Evolutionary conservation across 192 early-diverging fungal genomes (phyloP).

Genomic region (Coemansia erecta): DNA sequence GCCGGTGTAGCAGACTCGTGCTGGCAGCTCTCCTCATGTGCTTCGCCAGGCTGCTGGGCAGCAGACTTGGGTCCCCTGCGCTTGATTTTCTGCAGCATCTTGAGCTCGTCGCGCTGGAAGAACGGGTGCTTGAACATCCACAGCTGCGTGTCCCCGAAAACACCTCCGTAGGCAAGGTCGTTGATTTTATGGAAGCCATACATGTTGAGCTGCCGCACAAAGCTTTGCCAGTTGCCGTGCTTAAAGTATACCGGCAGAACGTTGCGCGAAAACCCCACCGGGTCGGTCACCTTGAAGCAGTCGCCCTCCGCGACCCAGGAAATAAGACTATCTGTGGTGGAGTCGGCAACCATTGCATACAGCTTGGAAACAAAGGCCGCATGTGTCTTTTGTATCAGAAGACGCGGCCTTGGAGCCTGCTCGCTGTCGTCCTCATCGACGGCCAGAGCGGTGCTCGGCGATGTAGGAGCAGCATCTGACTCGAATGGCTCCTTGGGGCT

Average conservation of each 20-base stretch:
- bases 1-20: slow-evolving; percentile 1
- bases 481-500: too few relatives aligned
- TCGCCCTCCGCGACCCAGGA: slow-evolving; percentile 61
- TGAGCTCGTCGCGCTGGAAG: slow-evolving; percentile 43
- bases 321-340: slow-evolving; percentile 31
- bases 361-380: slow-evolving; percentile 53
- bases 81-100: slow-evolving; percentile 42
- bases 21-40: slow-evolving; percentile 3
- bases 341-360: slow-evolving; percentile 44
- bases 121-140: slow-evolving; percentile 53
- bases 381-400: slow-evolving; percentile 45
- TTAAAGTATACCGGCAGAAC: slow-evolving; percentile 84
- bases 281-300: slow-evolving; percentile 82
- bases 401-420: slow-evolving; percentile 18
- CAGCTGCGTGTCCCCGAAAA: slow-evolving; percentile 41
- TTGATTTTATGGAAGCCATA: slow-evolving; percentile 51
- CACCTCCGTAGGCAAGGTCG: slow-evolving; percentile 42
- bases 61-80: slow-evolving; percentile 38
- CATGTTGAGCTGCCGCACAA: slow-evolving; percentile 83
- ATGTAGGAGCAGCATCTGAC: not conserved
- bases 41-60: not conserved
- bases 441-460: slow-evolving; percentile 1
- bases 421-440: not conserved
- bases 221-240: slow-evolving; percentile 89
- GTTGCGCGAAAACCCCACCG: slow-evolving; percentile 66